phyloP scores from a whole-genome alignment of 192 early-diverging fungal species.

The Diversispora epigaea region DNA sequence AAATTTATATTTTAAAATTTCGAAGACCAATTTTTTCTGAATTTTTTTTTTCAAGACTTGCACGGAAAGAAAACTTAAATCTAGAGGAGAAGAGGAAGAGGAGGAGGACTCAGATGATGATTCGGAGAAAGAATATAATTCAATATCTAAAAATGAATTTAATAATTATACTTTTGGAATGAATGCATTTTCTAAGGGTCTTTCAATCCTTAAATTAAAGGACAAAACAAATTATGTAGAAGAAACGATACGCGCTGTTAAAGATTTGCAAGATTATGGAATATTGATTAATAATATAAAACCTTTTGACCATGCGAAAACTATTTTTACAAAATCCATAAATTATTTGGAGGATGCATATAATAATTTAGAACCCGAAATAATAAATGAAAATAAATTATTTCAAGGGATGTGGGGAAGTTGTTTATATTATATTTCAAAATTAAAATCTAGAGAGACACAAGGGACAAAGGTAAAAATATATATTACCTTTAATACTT shows the following conservation, averaged over 20 bases:
- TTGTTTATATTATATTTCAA: slow-evolving; percentile 10
- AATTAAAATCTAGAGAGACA: neutral
- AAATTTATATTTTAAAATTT: too few species aligned
- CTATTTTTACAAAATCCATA: neutral
- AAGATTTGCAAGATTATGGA: slow-evolving; percentile 18
- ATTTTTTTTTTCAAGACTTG: neutral
- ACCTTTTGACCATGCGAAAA: neutral
- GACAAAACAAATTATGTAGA: neutral
- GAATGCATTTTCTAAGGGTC: neutral
- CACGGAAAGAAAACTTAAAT: neutral
- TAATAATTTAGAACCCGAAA: neutral
- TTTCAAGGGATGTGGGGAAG: neutral
- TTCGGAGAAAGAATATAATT: neutral
- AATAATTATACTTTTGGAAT: slow-evolving; percentile 1
- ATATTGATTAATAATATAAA: neutral
- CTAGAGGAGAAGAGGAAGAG: neutral
- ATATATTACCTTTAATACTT: neutral
- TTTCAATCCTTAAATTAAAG: slow-evolving; percentile 12
- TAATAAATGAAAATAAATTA: neutral
- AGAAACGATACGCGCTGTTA: neutral
- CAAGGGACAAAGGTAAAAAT: neutral
- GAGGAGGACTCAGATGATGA: too few species aligned
- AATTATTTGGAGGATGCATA: neutral
- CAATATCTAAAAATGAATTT: neutral
- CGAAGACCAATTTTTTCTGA: too few species aligned